Evolutionary conservation across 2,329 filamentous ascomycete species (phyloP).

Genomic region (Exserohilum turcica): DNA sequence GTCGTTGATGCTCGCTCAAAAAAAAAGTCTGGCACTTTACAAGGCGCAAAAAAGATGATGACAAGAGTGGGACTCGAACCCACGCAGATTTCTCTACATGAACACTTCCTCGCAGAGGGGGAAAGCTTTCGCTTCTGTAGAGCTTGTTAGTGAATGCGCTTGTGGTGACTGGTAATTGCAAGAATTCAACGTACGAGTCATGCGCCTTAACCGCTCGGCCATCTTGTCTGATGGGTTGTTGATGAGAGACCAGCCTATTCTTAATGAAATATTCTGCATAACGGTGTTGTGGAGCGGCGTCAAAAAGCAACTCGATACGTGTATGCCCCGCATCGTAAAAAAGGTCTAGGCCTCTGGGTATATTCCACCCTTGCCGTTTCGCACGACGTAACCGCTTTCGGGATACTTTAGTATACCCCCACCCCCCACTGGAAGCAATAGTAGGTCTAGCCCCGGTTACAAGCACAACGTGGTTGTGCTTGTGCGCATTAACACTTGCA

Average conservation of each 20-base stretch:
- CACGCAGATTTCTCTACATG: constrained; percentile 4
- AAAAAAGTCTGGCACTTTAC: not conserved
- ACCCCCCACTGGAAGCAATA: too few species aligned
- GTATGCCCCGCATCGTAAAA: too few species aligned
- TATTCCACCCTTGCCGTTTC: not conserved
- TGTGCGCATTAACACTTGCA: too few species aligned
- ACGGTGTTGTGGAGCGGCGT: too few species aligned
- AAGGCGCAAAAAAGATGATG: not conserved
- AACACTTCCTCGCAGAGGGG: not conserved
- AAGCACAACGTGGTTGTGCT: too few species aligned
- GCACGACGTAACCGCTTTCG: not conserved
- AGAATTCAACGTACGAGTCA: too few species aligned
- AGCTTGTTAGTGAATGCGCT: too few species aligned
- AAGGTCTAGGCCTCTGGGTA: not conserved
- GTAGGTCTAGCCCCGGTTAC: too few species aligned
- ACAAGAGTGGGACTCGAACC: not conserved
- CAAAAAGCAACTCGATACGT: too few species aligned
- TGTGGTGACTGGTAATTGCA: too few species aligned
- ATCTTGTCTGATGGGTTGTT: not conserved
- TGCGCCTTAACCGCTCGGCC: constrained; percentile 2
- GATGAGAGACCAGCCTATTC: not conserved
- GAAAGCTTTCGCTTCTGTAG: constrained; percentile 4
- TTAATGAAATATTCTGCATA: not conserved
- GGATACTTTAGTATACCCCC: not conserved
- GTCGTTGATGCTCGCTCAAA: not conserved